Evolutionary conservation across 2,329 filamentous ascomycete species (phyloP).

Genomic region (Chrysoporthe cubensis): DNA sequence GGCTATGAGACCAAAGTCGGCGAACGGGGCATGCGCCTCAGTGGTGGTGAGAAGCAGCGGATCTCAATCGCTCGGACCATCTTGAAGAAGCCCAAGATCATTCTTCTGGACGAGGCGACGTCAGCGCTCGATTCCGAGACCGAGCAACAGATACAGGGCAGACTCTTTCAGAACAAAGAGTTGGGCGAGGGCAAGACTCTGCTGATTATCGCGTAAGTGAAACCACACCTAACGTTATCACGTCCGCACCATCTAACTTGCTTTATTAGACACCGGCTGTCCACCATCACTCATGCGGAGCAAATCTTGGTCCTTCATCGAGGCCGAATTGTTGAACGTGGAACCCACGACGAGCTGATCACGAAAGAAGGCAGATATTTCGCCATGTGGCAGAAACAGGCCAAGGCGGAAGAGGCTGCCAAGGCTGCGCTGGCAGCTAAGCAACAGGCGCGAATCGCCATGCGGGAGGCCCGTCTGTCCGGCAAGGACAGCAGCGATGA

Average conservation of each 20-base stretch:
- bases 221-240: not conserved
- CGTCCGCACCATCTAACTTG: conserved; percentile 30
- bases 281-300: conserved; percentile 83
- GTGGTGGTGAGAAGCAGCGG: conserved; percentile 64
- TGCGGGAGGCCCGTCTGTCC: conserved; percentile 56
- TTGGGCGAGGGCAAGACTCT: conserved; percentile 87
- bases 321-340: conserved; percentile 76
- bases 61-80: conserved; percentile 67
- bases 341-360: conserved; percentile 78
- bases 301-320: conserved; percentile 80
- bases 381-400: conserved; percentile 90
- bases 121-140: conserved; percentile 69
- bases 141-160: conserved; percentile 62
- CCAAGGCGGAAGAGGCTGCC: conserved; percentile 72
- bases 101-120: conserved; percentile 74
- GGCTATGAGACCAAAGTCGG: conserved; percentile 58
- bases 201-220: conserved; percentile 85
- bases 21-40: conserved; percentile 57
- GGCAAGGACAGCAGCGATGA: conserved; percentile 45
- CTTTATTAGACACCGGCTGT: conserved; percentile 69
- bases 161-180: conserved; percentile 64
- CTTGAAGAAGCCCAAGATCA: conserved; percentile 69
- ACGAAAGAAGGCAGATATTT: conserved; percentile 73
- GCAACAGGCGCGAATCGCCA: conserved; percentile 46
- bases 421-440: conserved; percentile 57